Base-by-base conservation (phyloP, 805 yeast genomes). In the Kodamaea nitidulidarum region DNA sequence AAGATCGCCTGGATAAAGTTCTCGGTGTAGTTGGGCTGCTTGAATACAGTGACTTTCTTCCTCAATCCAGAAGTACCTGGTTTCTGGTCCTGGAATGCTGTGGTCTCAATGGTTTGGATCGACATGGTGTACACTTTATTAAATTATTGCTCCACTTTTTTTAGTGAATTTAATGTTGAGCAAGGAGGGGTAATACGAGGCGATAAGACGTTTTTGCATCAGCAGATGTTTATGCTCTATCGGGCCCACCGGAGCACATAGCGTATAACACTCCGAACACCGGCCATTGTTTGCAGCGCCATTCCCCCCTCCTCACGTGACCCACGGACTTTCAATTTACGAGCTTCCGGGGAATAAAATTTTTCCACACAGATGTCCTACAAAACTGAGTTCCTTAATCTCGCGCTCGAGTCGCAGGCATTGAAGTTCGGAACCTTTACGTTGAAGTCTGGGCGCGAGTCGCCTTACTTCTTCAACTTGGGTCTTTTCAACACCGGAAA, bases 41-140 rank as follows among this genome's bases (percentile, higher is more conserved):
- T 78, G 69, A 91, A 91, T 17, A 87, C 90, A 16, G 71, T 73
- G 32, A 91, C 95, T 67, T 84, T 88, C 73, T 91, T 91, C 56
- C 98, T 78, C 35, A 91, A 78, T 16, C 98, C 98, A 6, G 98
- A 91, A 15, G 98, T 91, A 26, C 98, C 98, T 9, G 98, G 98
- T 61, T 90, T 93, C 62, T 91, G 98, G 66, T 90, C 98, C 31
- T 65, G 72, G 63, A 78, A 91, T 1, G 96, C 81, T 9, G 74
- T 78, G 15, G 98, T 90, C 27, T 74, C 56, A 31, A 86, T 47
- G 12, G 51, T 40, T 40, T 44, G 39, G 21, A 45, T 34, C 10
- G 46, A 39, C 45, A 42, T 42, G 17, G 17, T 11, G 14, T 28
- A 28, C 17, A 15, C 28, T 25, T 25, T 25, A 5, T 10, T 7